Conservation (phyloP, 148 eudicot species). For the Silene conica region DNA sequence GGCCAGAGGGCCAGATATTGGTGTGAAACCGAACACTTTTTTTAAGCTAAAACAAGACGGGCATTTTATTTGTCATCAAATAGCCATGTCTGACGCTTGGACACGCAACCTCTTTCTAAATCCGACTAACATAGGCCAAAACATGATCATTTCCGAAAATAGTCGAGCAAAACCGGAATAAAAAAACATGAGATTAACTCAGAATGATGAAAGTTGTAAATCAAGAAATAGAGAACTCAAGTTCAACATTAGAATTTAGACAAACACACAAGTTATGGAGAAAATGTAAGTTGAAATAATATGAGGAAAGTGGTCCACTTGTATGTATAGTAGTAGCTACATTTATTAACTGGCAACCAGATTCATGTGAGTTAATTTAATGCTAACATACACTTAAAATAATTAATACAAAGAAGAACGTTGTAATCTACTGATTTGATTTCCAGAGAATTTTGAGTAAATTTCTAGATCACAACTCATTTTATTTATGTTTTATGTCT, state of each 20-base stretch:
- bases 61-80: too few relatives aligned
- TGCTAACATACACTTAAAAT: slow-evolving; percentile 40
- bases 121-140: background rate
- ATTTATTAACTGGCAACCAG: slow-evolving; percentile 43
- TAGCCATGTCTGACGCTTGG: too few relatives aligned
- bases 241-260: slow-evolving; percentile 7
- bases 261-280: too few relatives aligned
- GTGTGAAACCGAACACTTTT: too few relatives aligned
- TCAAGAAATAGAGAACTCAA: background rate
- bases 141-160: background rate
- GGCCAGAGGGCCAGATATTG: too few relatives aligned
- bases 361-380: slow-evolving; percentile 78
- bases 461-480: slow-evolving; percentile 10
- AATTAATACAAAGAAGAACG: slow-evolving; percentile 28
- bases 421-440: slow-evolving; percentile 34
- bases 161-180: background rate
- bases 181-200: background rate
- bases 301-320: slow-evolving; percentile 28
- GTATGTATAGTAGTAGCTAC: slow-evolving; percentile 16
- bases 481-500: background rate
- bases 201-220: slow-evolving; percentile 7
- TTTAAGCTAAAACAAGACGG: too few relatives aligned
- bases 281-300: slow-evolving; percentile 31
- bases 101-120: too few relatives aligned
- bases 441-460: slow-evolving; percentile 20